Evolutionary conservation across 345 rosid species (phyloP).

Genomic region (Atalantia buxifolia): DNA sequence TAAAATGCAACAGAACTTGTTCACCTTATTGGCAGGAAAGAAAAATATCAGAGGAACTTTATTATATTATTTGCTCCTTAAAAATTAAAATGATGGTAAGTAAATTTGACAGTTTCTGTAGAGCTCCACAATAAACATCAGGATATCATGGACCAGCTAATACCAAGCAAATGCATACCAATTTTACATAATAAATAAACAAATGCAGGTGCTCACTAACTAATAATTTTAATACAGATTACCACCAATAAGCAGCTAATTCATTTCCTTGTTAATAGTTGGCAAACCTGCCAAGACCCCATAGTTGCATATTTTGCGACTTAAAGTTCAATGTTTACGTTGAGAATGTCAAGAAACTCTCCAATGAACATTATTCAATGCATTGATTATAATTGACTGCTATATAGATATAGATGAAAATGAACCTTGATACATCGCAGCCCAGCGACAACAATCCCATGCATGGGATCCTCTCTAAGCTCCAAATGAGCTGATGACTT

Average conservation of each 20-base stretch:
- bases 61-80: neutral
- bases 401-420: conserved; percentile 11
- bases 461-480: conserved; percentile 95
- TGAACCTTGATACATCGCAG: conserved; percentile 81
- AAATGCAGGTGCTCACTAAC: neutral
- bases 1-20: neutral
- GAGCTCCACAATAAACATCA: neutral
- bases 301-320: neutral
- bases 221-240: neutral
- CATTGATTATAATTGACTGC: neutral
- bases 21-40: neutral
- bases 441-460: conserved; percentile 87
- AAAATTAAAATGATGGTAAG: no score
- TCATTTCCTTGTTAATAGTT: neutral
- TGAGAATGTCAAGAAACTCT: neutral
- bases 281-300: neutral
- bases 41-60: neutral
- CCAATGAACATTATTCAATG: neutral
- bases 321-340: neutral
- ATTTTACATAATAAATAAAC: neutral
- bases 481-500: conserved; percentile 90
- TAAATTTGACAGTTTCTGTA: neutral
- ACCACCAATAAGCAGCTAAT: neutral
- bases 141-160: neutral
- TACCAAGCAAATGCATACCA: neutral